phyloP scores from a whole-genome alignment of 441 rosid genomes.

The Pelargonium cotyledonis region DNA sequence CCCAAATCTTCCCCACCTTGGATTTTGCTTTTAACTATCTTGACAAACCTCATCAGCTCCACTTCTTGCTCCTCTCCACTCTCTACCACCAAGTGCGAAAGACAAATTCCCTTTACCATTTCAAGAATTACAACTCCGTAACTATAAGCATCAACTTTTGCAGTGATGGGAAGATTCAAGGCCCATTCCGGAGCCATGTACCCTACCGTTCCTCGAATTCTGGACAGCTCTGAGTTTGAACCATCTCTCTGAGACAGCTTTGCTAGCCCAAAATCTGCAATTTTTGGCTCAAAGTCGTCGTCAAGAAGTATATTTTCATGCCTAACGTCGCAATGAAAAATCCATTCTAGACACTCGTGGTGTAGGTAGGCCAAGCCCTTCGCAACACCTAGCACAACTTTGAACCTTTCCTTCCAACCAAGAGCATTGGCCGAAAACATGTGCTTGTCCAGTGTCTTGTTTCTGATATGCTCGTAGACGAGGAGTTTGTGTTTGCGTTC shows the following conservation, averaged over 20 bases:
- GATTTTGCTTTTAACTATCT: neutral
- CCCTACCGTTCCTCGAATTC: neutral
- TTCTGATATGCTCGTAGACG: neutral
- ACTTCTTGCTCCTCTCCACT: neutral
- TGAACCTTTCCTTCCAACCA: neutral
- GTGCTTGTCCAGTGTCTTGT: neutral
- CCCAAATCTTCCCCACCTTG: neutral
- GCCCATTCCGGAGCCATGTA: slow-evolving; percentile 2
- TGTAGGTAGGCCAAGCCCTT: slow-evolving; percentile 2
- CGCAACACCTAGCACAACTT: neutral
- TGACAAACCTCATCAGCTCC: slow-evolving; percentile 1
- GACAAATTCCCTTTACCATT: neutral
- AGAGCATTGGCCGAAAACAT: neutral
- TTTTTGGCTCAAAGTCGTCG: neutral
- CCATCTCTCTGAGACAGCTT: neutral
- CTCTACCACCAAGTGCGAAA: neutral
- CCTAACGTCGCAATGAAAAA: neutral
- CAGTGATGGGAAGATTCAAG: neutral
- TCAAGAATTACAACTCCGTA: neutral
- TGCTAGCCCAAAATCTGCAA: neutral
- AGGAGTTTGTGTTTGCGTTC: neutral
- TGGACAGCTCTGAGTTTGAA: neutral
- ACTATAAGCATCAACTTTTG: neutral
- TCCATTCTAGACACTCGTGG: neutral
- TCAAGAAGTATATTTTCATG: neutral